Percentiles rank a stretch among this genome's conserved stretches.
These are phyloP conservation scores for Kazachstania martiniae DNA, from an alignment of 805 yeast species.

Conservation along the genomic window DNA sequence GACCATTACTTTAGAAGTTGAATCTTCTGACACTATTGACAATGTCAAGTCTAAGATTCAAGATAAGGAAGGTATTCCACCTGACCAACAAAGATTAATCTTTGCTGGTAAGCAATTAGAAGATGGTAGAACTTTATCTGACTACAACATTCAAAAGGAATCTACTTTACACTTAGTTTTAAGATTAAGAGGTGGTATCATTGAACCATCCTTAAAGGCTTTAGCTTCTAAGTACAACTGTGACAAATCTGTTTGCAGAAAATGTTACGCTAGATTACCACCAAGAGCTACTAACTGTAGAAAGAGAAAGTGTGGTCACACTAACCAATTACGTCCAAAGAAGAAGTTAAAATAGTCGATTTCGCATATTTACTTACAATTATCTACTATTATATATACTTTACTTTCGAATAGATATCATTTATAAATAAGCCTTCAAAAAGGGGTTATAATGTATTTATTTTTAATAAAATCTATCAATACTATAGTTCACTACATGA, in stretches of 20 bases:
- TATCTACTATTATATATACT: conserved; percentile 3
- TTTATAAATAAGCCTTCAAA: no score
- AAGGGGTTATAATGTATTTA: neutral
- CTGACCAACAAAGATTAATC: conserved; percentile 98
- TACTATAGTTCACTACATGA: no score
- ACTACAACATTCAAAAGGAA: conserved; percentile 99
- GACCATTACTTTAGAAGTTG: conserved; percentile 97
- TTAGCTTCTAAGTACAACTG: conserved; percentile 99
- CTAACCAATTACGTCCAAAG: conserved; percentile 99
- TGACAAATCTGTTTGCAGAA: conserved; percentile 98
- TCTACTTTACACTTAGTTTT: conserved; percentile 93
- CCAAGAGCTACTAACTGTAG: conserved; percentile 99
- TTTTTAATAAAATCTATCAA: no score
- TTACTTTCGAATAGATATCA: no score
- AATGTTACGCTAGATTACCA: conserved; percentile 99
- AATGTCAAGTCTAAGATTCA: conserved; percentile 97
- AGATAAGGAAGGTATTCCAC: conserved; percentile 99
- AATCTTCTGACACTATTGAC: conserved; percentile 97
- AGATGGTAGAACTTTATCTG: conserved; percentile 97
- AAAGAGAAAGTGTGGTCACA: conserved; percentile 99
- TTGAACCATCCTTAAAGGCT: conserved; percentile 98
- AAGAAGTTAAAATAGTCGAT: conserved; percentile 86
- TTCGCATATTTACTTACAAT: conserved; percentile 3
- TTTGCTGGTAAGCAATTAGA: conserved; percentile 99
- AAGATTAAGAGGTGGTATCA: conserved; percentile 98